Base-by-base conservation (phyloP, 2,329 filamentous ascomycete genomes). In the Pyricularia grisea region DNA sequence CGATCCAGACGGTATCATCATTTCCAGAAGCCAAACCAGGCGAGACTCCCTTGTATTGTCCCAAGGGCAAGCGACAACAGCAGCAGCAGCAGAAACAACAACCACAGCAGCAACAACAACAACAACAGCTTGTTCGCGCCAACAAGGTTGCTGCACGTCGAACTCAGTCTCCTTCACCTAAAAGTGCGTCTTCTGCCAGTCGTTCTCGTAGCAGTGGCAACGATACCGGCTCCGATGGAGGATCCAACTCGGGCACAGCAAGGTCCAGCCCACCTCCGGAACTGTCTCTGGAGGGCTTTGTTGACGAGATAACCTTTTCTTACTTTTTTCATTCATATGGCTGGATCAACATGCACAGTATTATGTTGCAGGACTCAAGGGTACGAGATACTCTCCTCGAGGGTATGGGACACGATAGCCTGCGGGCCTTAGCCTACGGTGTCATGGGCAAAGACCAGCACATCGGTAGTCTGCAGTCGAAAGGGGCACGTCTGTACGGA, bases 301-400 rank as follows among this genome's bases (percentile, higher is more conserved):
- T 73, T 68, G 73, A 75, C 69, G 72, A 75, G 68, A 73, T 75
- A 70, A 70, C 74, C 2, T 72, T 74, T 25, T 73, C 73, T 55
- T 74, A 75, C 72, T 74, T 75, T 67, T 75, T 75, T 61, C 70
- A 72, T 23, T 71, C 74, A 11, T 75, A 75, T 36, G 72, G 74
- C 55, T 75, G 74, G 74, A 74, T 74, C 69, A 74, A 74, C 70
- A 74, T 75, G 71, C 73, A 74, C 71, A 75, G 74, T 63, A 71
- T 74, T 11, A 69, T 75, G 66, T 68, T 75, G 31, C 73, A 74
- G 33, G 73, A 75, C 67, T 60, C 70, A 6, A 66, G 72, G 12
- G 68, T 74, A 33, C 73, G 71, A 14, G 66, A 68, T 66, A 69
- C 71, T 17, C 71, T 74, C 33, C 64, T 68, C 28, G 67, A 70